Evolutionary conservation across 768 basidiomycete genomes (phyloP), one percentile per base, ranked within the genome.

Genomic region (Kwoniella newhampshirensis): DNA sequence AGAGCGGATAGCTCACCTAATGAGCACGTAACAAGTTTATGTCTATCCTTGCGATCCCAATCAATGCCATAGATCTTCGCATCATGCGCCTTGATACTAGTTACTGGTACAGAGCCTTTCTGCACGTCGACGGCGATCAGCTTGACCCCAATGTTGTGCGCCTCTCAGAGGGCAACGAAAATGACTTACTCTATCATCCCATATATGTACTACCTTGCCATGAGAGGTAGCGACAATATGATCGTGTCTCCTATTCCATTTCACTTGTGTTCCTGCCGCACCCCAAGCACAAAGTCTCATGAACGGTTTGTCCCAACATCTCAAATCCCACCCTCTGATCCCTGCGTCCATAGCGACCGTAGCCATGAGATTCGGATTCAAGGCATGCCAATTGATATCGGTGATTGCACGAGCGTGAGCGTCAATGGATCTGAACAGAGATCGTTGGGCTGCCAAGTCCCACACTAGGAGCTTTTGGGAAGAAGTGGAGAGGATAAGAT

Each of bases 1-100:
- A 28, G 0, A 15, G 1, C 12, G 45, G 37, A 42, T 11, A 4
- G 58, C 70, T 43, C 9, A 74, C 73, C 76, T 0, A 98, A 81
- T 0, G 92, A 93, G 71, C 96, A 99, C 1, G 94, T 97, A 8
- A 94, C 85, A 32, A 99, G 81, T 72, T 92, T 87, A 66, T 86
- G 82, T n/a, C 81, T 78, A 39, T 80, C 77, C 17, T 81, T 79
- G 48, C 90, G 86, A 6, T 90, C 86, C 93, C 94, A 99, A 76
- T 98, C 94, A 51, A 99, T 91, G 1, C 96, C 96, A 61, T 99
- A 97, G 42, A 97, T 96, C 77, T 92, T 91, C 30, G 89, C 84
- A n/a, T 79, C 80, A 68, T 98, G 93, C 0, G 90, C 93, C 26
- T 81, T 80, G 55, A 97, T 86, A 4, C 81, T 81, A 11, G 84